Percentiles rank a stretch among this genome's conserved stretches.
phyloP scores from a whole-genome alignment of 2,329 filamentous ascomycete genomes.

The Gaeumannomyces tritici region DNA sequence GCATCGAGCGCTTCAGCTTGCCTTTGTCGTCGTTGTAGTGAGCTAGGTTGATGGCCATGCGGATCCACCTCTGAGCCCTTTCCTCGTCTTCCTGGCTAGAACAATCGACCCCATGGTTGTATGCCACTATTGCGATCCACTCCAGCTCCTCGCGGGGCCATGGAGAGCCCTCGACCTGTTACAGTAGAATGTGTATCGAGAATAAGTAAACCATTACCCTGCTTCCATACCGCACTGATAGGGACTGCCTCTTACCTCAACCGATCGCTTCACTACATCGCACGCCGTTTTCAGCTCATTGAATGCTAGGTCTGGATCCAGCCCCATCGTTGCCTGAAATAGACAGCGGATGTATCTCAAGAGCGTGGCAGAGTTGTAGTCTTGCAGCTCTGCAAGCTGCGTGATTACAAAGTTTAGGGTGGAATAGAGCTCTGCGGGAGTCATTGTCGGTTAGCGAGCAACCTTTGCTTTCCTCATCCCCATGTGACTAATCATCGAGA shows the following conservation, averaged over 20 bases:
- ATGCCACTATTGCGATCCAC: constrained; percentile 62
- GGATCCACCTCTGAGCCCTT: constrained; percentile 50
- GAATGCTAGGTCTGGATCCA: constrained; percentile 45
- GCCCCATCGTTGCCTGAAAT: constrained; percentile 55
- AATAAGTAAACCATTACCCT: neutral
- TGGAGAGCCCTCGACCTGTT: constrained; percentile 24
- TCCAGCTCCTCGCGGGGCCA: constrained; percentile 63
- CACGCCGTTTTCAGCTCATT: constrained; percentile 56
- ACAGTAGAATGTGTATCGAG: too few relatives aligned
- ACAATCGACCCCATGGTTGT: constrained; percentile 64
- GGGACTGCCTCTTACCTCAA: constrained; percentile 27
- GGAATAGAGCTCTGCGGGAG: constrained; percentile 33
- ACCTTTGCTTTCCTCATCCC: neutral
- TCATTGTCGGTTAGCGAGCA: neutral
- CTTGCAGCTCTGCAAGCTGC: constrained; percentile 48
- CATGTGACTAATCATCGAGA: neutral
- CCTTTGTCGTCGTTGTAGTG: constrained; percentile 46
- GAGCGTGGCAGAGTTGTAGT: constrained; percentile 48
- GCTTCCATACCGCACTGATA: neutral
- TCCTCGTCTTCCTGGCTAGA: constrained; percentile 45
- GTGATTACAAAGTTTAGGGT: constrained; percentile 61
- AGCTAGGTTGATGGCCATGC: constrained; percentile 52
- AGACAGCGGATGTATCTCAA: constrained; percentile 72
- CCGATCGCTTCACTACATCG: constrained; percentile 38
- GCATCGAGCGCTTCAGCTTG: constrained; percentile 31